Conservation (phyloP, 345 rosid genomes). For the Lumnitzera racemosa region DNA sequence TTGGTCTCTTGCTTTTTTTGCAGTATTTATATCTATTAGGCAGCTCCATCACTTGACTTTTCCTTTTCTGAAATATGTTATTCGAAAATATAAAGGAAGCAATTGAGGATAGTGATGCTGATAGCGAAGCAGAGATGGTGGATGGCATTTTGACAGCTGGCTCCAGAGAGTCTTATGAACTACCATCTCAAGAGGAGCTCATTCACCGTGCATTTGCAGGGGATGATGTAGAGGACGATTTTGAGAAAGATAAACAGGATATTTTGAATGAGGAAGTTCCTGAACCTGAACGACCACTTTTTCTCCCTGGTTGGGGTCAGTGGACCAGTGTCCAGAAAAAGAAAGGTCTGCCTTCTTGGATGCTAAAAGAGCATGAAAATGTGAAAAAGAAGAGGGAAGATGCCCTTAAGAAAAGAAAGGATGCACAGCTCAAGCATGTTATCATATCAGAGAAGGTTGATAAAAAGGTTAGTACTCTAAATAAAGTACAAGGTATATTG, state of each 20-base stretch:
- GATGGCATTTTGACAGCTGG: conserved; percentile 66
- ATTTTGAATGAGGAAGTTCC: conserved; percentile 67
- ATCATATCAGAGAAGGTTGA: conserved; percentile 81
- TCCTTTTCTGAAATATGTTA: conserved; percentile 7
- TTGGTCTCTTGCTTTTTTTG: conserved; percentile 5
- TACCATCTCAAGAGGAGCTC: conserved; percentile 91
- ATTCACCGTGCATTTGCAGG: conserved; percentile 86
- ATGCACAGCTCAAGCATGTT: conserved; percentile 68
- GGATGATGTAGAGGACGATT: conserved; percentile 78
- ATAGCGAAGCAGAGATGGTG: conserved; percentile 62
- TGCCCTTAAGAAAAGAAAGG: conserved; percentile 73
- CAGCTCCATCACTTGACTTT: not conserved
- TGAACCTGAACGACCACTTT: conserved; percentile 71
- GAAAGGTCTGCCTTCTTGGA: conserved; percentile 82
- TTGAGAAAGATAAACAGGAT: conserved; percentile 62
- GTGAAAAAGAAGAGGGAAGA: conserved; percentile 63
- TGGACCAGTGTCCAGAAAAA: conserved; percentile 71
- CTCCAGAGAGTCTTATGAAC: conserved; percentile 39
- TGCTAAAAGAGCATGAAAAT: conserved; percentile 61
- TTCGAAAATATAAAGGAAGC: conserved; percentile 28
- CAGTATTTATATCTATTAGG: not conserved
- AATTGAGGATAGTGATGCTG: conserved; percentile 53
- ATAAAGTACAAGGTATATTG: too few species aligned
- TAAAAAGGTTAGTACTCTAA: conserved; percentile 50
- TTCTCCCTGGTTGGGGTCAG: conserved; percentile 91